Base-by-base conservation (phyloP, 1,284 basidiomycete genomes). In the Neonothopanus nambi region DNA sequence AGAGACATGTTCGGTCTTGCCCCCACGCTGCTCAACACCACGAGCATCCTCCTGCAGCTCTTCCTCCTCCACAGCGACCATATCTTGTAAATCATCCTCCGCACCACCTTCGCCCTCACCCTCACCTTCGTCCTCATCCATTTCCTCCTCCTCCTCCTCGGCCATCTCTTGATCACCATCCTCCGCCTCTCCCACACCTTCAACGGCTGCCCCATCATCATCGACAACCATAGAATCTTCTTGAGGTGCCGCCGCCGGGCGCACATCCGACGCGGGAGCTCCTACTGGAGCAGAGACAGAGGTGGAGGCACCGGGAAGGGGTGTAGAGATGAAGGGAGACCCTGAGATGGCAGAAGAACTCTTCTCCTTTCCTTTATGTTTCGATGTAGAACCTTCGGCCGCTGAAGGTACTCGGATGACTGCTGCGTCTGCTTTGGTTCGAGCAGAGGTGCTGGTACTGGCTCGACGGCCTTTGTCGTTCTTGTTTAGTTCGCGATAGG, bases 401-500 rank as follows among this genome's bases (percentile, higher is more conserved):
- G 4, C 8, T 40, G 48, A 52, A 44, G 64, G 33, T n/a, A 55
- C 43, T 51, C 59, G 59, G 42, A 56, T 37, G 6, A 56, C 50
- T 23, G 51, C 40, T 2, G 58, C 48, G 11, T 57, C 45, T 18
- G 44, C 41, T 26, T 35, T 46, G 13, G 49, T n/a, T 9, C 46
- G 18, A 35, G 48, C 35, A 17, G 48, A 47, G 40, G 66, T 63
- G 36, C 58, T 58, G 9, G 61, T 59, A n/a, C 56, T 68, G 11
- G 67, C 69, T 59, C 77, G 79, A 62, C 74, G 79, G 57, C 67
- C 71, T 65, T 79, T 83, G 65, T 81, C 80, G 13, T 71, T 69
- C 61, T 84, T 85, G 26, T 77, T 63, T 37, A 75, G 70, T 43
- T 85, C 81, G 55, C 85, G 79, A 61, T 83, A 87, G 7, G 80